Percentiles rank a stretch among this genome's conserved stretches.
Evolutionary conservation across 148 eudicot genomes (phyloP).

Genomic region (Gaultheria prostrata): DNA sequence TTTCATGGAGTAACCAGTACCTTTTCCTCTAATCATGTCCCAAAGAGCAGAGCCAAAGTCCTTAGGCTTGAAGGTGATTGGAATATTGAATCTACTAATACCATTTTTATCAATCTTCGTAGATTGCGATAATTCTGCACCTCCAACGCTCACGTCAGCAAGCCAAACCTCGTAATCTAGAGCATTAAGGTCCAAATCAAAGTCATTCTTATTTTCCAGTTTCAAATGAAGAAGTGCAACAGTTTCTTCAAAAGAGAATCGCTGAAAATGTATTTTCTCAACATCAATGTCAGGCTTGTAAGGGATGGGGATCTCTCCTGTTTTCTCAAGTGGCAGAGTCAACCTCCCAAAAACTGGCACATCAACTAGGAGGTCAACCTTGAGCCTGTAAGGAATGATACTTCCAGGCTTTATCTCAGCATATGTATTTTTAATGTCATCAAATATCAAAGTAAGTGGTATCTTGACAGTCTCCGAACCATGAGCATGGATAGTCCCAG

Average conservation of each 20-base stretch:
- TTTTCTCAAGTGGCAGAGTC: conserved; percentile 88
- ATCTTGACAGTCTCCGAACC: conserved; percentile 91
- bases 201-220: conserved; percentile 88
- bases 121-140: conserved; percentile 66
- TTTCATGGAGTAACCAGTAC: conserved; percentile 84
- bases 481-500: conserved; percentile 93
- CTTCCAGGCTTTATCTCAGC: conserved; percentile 80
- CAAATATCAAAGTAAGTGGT: conserved; percentile 65
- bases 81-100: conserved; percentile 51
- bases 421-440: conserved; percentile 83
- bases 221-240: conserved; percentile 73
- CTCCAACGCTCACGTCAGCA: conserved; percentile 64
- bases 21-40: conserved; percentile 94
- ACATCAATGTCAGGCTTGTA: conserved; percentile 93
- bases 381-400: conserved; percentile 75
- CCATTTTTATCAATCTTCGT: conserved; percentile 63
- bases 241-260: conserved; percentile 88
- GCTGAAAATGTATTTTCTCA: conserved; percentile 77
- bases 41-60: conserved; percentile 90
- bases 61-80: conserved; percentile 86
- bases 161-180: conserved; percentile 93
- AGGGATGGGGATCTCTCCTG: conserved; percentile 89
- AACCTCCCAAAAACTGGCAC: conserved; percentile 88
- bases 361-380: conserved; percentile 84
- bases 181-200: conserved; percentile 72